Conservation (phyloP, 805 yeast species). For the Candida jianshihensis region DNA sequence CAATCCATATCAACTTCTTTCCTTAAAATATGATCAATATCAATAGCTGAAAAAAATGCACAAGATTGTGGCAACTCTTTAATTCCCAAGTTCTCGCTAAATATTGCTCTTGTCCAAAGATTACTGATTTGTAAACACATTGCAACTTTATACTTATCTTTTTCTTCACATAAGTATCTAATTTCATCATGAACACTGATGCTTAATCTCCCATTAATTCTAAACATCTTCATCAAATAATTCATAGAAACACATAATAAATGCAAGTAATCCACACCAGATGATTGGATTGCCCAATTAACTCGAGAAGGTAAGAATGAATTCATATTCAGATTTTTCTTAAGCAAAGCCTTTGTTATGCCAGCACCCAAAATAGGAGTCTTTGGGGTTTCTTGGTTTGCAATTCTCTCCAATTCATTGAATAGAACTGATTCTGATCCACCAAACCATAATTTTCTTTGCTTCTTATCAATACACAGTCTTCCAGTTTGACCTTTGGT, state of each 20-base stretch:
- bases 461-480: constrained; percentile 19
- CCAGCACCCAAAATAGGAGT: constrained; percentile 95
- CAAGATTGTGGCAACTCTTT: constrained; percentile 87
- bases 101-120: constrained; percentile 94
- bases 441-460: constrained; percentile 58
- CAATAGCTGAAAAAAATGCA: constrained; percentile 93
- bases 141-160: constrained; percentile 71
- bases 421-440: constrained; percentile 93
- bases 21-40: constrained; percentile 78
- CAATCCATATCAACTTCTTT: constrained; percentile 93
- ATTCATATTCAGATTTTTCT: constrained; percentile 54
- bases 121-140: constrained; percentile 83
- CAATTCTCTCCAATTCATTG: constrained; percentile 81
- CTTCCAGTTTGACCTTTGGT: constrained; percentile 67
- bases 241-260: constrained; percentile 81
- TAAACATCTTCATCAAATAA: constrained; percentile 57
- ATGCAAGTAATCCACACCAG: constrained; percentile 96
- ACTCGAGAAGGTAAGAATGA: constrained; percentile 82
- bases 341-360: constrained; percentile 76
- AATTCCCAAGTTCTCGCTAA: constrained; percentile 87
- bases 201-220: constrained; percentile 67
- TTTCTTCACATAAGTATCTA: constrained; percentile 67
- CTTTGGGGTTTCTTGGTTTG: constrained; percentile 69
- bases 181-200: constrained; percentile 95
- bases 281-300: constrained; percentile 97